Evolutionary conservation across 192 early-diverging fungal genomes (phyloP).

Genomic region (Gigaspora rosea): DNA sequence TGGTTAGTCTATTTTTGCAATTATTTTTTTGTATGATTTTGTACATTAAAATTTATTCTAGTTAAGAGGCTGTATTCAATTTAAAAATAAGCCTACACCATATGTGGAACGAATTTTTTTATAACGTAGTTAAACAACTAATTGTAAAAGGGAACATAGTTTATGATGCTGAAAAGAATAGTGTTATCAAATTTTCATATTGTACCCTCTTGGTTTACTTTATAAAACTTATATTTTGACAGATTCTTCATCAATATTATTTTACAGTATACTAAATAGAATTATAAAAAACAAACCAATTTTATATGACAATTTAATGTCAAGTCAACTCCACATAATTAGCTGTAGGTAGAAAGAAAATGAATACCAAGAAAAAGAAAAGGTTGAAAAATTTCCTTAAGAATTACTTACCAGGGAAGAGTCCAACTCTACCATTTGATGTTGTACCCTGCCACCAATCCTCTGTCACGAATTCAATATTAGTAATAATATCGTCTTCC

Average conservation of each 20-base stretch:
- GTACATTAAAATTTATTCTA: neutral
- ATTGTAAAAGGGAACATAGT: slow-evolving; percentile 67
- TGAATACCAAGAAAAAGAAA: too few species aligned
- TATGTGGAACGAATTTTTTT: slow-evolving; percentile 61
- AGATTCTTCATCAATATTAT: too few species aligned
- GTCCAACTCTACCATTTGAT: too few species aligned
- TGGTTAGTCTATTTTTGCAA: neutral
- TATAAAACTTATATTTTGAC: neutral
- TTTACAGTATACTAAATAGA: too few species aligned
- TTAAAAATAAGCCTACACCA: slow-evolving; percentile 80
- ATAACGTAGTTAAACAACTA: slow-evolving; percentile 69
- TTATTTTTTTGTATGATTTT: neutral
- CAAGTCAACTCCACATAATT: neutral
- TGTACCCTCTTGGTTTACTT: slow-evolving; percentile 16
- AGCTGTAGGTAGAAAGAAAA: too few species aligned
- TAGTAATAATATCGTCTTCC: too few species aligned
- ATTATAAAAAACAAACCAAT: too few species aligned
- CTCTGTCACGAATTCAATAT: too few species aligned
- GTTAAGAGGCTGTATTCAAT: slow-evolving; percentile 63
- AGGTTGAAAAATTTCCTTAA: too few species aligned
- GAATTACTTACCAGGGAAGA: too few species aligned
- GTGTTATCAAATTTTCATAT: neutral
- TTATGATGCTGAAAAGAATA: slow-evolving; percentile 30
- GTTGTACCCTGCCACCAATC: too few species aligned
- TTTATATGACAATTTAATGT: neutral